These are phyloP conservation scores for Euphorbia schlechtendalii DNA, from an alignment of 441 rosid species.

Conservation along the genomic window DNA sequence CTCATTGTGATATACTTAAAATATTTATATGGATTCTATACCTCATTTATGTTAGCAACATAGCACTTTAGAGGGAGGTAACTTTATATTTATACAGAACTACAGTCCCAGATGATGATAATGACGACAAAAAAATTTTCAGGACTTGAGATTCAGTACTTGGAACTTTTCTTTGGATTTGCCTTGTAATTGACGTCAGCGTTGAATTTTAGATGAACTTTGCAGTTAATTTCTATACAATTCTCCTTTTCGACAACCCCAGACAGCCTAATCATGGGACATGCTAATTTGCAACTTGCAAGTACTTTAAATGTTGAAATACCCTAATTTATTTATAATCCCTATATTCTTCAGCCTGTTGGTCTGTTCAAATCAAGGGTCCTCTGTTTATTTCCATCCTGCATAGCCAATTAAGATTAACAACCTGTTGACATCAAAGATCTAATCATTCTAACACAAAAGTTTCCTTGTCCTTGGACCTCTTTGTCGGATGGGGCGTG, in stretches of 20 bases:
- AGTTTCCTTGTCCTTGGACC: neutral
- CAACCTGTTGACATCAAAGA: neutral
- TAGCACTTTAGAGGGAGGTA: slow-evolving; percentile 8
- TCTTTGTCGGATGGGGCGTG: no score
- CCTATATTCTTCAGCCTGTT: neutral
- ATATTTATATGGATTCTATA: neutral
- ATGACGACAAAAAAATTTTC: slow-evolving; percentile 23
- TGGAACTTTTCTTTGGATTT: neutral
- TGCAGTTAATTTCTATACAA: no score
- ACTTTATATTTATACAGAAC: slow-evolving; percentile 8
- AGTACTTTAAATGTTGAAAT: no score
- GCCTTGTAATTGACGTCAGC: neutral
- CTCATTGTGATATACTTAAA: slow-evolving; percentile 28
- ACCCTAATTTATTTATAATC: neutral
- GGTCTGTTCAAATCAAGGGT: slow-evolving; percentile 15
- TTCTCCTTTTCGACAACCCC: no score
- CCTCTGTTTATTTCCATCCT: slow-evolving; percentile 1
- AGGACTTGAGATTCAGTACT: neutral
- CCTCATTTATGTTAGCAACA: neutral
- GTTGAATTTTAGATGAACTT: neutral
- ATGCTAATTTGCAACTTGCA: no score
- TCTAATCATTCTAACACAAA: neutral
- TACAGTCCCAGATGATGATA: slow-evolving; percentile 19
- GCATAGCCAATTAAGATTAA: neutral
- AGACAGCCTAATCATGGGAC: neutral